A percentile compares a stretch with the other conserved stretches of the same genome.
Evolutionary conservation across 73 alveolate species (phyloP).

Genomic region (Vitrella brassicaformis): DNA sequence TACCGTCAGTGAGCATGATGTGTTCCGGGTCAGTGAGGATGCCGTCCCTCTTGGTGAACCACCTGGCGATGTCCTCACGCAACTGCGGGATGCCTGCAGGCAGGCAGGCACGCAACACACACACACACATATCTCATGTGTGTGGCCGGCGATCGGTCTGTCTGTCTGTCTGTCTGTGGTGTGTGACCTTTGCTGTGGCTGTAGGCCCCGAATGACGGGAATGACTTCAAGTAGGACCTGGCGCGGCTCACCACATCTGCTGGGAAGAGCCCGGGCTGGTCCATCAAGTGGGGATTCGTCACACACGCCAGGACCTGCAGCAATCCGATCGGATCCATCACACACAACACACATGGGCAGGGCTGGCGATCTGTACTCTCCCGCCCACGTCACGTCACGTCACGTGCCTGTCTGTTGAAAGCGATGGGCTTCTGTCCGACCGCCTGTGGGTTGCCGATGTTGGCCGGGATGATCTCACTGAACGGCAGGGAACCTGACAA

Average conservation of each 20-base stretch:
- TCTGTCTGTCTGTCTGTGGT: no score
- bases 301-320: background rate
- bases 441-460: slow-evolving; percentile 81
- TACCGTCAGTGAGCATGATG: slow-evolving; percentile 38
- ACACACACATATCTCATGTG: no score
- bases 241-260: background rate
- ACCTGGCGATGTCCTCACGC: slow-evolving; percentile 28
- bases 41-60: slow-evolving; percentile 40
- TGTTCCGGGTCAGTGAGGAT: slow-evolving; percentile 9
- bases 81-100: no score
- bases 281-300: background rate
- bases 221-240: background rate
- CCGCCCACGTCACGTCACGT: no score
- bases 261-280: background rate
- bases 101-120: no score
- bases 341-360: no score
- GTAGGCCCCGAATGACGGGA: no score
- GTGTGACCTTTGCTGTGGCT: no score
- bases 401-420: slow-evolving; percentile 24
- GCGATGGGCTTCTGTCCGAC: slow-evolving; percentile 62
- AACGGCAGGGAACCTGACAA: slow-evolving; percentile 38
- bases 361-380: no score
- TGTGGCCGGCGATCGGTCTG: no score
- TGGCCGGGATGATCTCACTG: slow-evolving; percentile 44
- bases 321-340: no score